Base-by-base conservation (phyloP, 768 basidiomycete genomes). In the Serendipita sp. region DNA sequence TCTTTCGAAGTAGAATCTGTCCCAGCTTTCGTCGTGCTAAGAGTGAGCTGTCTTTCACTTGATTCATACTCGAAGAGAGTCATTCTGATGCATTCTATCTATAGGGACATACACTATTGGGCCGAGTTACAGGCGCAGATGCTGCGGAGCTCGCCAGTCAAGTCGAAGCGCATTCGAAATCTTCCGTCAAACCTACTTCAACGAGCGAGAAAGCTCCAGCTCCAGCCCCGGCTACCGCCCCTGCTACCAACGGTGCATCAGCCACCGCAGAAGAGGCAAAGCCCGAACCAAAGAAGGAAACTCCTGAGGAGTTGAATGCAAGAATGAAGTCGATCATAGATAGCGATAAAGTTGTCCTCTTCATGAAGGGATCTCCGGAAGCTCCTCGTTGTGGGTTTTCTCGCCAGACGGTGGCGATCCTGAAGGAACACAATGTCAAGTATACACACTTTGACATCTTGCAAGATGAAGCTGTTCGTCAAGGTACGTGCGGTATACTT, bases 1-100 rank as follows among this genome's bases (percentile, higher is more conserved):
- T 90, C 89, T 10, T 98, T 98, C 70, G 86, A 91, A 4, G 83
- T 99, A 66, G 85, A 92, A 69, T 83, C 88, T 18, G 96, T 98
- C 10, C 96, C 96, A 0, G 76, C 85, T 0, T 86, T 92, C 70
- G 72, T 97, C 58, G 74, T 99, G 64, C 82, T 99, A 18, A 78
- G 84, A 68, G 95, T 94, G 67, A 52, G 82, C 69, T 23, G n/a
- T 10, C 32, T 34, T 52, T 32, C 32, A 30, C 58, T 64, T 60
- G 3, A 35, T 46, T 63, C 44, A 70, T 68, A 46, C 4, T 3
- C 44, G 35, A 64, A 36, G 34, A 36, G 52, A 51, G 35, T n/a
- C 47, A 11, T 47, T 41, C n/a, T 51, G 34, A 46, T 13, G 44
- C 47, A 13, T 28, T 63, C 46, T 18, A 58, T 30, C 65, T 38